Evolutionary conservation across 805 yeast genomes (phyloP).

Genomic region (Wickerhamomyces bisporus): DNA sequence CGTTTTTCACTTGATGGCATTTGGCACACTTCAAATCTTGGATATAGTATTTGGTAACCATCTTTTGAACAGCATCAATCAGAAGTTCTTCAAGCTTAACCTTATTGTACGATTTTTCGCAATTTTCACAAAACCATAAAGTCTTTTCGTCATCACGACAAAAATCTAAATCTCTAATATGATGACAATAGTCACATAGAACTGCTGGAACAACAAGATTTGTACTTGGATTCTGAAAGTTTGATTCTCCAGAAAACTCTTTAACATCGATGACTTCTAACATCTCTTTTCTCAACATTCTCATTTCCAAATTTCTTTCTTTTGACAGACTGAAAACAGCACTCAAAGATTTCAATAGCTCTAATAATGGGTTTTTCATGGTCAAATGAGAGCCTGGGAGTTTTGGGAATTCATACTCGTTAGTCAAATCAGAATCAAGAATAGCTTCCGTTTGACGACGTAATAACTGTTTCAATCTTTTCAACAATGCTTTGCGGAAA

Average conservation of each 20-base stretch:
- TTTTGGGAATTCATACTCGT: slow-evolving; percentile 67
- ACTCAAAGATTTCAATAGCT: slow-evolving; percentile 68
- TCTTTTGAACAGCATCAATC: slow-evolving; percentile 54
- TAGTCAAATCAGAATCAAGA: slow-evolving; percentile 54
- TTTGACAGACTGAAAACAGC: slow-evolving; percentile 67
- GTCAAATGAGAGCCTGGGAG: slow-evolving; percentile 68
- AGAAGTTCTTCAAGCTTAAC: slow-evolving; percentile 75
- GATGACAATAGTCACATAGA: slow-evolving; percentile 76
- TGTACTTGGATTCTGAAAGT: slow-evolving; percentile 69
- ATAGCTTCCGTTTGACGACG: slow-evolving; percentile 71
- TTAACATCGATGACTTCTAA: slow-evolving; percentile 69
- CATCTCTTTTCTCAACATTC: slow-evolving; percentile 70
- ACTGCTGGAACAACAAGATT: slow-evolving; percentile 62
- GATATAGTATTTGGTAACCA: slow-evolving; percentile 53
- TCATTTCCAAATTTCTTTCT: slow-evolving; percentile 62
- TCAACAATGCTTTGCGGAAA: slow-evolving; percentile 59
- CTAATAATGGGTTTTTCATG: slow-evolving; percentile 68
- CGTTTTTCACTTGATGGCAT: slow-evolving; percentile 63
- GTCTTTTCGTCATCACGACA: slow-evolving; percentile 57
- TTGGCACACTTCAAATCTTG: slow-evolving; percentile 83
- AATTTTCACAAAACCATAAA: slow-evolving; percentile 58
- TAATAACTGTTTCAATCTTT: slow-evolving; percentile 59
- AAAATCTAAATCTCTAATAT: slow-evolving; percentile 70
- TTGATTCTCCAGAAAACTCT: slow-evolving; percentile 77
- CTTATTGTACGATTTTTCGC: slow-evolving; percentile 59